phyloP scores from a whole-genome alignment of 352 stramenopile genomes.

The Phytopythium ostracodes region DNA sequence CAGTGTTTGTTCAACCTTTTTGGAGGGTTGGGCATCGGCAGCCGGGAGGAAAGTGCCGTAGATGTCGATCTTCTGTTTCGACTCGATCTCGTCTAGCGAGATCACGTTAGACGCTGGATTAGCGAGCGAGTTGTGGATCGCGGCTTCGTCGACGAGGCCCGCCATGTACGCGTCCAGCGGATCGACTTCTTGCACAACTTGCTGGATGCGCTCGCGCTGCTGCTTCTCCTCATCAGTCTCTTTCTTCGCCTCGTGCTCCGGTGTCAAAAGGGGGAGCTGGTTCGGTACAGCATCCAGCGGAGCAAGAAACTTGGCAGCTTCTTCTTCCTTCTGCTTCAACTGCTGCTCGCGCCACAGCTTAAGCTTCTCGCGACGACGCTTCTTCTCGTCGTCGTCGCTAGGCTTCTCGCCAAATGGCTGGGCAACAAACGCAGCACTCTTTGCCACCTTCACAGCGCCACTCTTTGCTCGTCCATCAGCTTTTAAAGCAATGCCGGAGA shows the following conservation, averaged over 20 bases:
- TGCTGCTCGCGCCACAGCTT: constrained; percentile 60
- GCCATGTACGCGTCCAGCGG: constrained; percentile 87
- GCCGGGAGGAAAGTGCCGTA: constrained; percentile 81
- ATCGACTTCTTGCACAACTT: constrained; percentile 79
- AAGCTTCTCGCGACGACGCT: constrained; percentile 43
- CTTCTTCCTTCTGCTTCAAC: constrained; percentile 54
- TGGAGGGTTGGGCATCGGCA: constrained; percentile 16
- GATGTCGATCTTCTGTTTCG: constrained; percentile 76
- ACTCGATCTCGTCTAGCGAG: constrained; percentile 79
- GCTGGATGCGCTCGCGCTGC: constrained; percentile 59
- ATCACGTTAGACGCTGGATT: constrained; percentile 80
- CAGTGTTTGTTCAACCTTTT: not conserved
- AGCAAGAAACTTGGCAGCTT: constrained; percentile 57
- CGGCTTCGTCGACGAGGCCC: constrained; percentile 70
- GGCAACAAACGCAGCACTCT: constrained; percentile 4
- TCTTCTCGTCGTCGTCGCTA: constrained; percentile 30
- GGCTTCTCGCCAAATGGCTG: constrained; percentile 1
- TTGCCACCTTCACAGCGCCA: constrained; percentile 10
- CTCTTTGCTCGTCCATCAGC: constrained; percentile 18
- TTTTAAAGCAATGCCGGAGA: constrained; percentile 68
- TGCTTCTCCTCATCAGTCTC: constrained; percentile 47
- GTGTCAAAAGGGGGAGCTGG: constrained; percentile 51
- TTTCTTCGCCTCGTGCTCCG: constrained; percentile 63
- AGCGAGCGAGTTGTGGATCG: constrained; percentile 65
- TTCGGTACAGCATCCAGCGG: constrained; percentile 70